phyloP scores from a whole-genome alignment of 2,329 filamentous ascomycete genomes.

The Zalaria sp. region DNA sequence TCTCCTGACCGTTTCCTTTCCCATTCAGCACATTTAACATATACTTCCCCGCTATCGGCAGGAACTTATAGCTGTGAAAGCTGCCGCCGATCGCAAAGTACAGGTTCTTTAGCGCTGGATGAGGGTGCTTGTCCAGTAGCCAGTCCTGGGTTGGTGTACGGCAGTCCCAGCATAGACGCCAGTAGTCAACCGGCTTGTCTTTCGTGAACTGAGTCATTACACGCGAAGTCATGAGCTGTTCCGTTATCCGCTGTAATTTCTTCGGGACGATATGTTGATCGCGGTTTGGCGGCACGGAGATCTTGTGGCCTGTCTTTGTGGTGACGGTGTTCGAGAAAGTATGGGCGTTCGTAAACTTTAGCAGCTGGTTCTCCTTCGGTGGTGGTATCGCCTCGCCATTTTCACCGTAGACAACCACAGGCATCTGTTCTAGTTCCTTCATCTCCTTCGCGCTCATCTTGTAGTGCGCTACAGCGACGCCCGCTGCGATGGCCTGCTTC shows the following conservation, averaged over 20 bases:
- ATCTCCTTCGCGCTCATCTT: constrained; percentile 37
- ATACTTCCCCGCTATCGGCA: constrained; percentile 49
- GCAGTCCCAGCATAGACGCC: constrained; percentile 44
- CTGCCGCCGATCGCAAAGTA: constrained; percentile 49
- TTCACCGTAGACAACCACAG: constrained; percentile 38
- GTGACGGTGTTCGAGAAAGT: constrained; percentile 42
- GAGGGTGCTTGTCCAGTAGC: constrained; percentile 39
- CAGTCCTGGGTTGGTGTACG: constrained; percentile 50
- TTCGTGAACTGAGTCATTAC: constrained; percentile 19
- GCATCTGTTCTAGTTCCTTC: constrained; percentile 32
- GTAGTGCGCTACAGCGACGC: constrained; percentile 45
- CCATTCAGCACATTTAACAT: constrained; percentile 29
- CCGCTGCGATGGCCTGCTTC: constrained; percentile 42
- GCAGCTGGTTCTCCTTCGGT: constrained; percentile 29
- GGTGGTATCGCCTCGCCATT: constrained; percentile 35
- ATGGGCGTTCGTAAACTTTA: constrained; percentile 49
- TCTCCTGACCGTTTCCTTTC: constrained; percentile 21
- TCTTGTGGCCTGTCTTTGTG: constrained; percentile 32
- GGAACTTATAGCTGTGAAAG: constrained; percentile 51
- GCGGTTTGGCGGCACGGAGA: constrained; percentile 36
- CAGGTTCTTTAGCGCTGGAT: constrained; percentile 35
- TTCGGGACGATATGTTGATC: constrained; percentile 29
- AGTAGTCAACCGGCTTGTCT: constrained; percentile 23
- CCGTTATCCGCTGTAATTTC: constrained; percentile 29
- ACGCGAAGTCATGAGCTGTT: constrained; percentile 12